These are phyloP conservation scores for Actinomucor elegans DNA, from an alignment of 371 early-diverging fungal species.

Conservation along the genomic window DNA sequence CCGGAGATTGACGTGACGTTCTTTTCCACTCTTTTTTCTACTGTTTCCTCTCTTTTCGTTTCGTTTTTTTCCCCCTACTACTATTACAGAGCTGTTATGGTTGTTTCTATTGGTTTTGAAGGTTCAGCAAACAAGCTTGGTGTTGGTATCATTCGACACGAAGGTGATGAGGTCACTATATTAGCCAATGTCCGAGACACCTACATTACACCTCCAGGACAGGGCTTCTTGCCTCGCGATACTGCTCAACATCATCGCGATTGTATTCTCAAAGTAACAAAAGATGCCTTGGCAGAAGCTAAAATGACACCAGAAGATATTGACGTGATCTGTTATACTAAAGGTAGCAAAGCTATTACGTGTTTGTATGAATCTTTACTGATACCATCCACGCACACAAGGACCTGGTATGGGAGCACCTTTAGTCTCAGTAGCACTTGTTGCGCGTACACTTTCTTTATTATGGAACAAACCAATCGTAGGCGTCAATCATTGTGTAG, in stretches of 20 bases:
- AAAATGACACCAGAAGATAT: constrained; percentile 76
- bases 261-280: constrained; percentile 77
- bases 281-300: constrained; percentile 82
- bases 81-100: constrained; percentile 9
- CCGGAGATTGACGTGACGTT: not conserved
- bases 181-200: constrained; percentile 95
- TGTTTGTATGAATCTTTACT: not conserved
- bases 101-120: constrained; percentile 86
- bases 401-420: constrained; percentile 99
- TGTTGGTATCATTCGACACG: constrained; percentile 93
- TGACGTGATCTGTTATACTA: constrained; percentile 96
- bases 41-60: not conserved
- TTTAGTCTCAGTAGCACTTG: constrained; percentile 88
- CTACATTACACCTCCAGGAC: constrained; percentile 97
- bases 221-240: constrained; percentile 96
- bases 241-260: constrained; percentile 97
- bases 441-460: constrained; percentile 93
- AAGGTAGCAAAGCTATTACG: constrained; percentile 42
- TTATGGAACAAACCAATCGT: constrained; percentile 95
- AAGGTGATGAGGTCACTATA: constrained; percentile 54
- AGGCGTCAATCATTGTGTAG: constrained; percentile 99
- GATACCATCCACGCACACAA: too few species aligned
- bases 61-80: not conserved
- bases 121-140: constrained; percentile 99
- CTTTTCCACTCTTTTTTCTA: not conserved